phyloP scores from a whole-genome alignment of 768 basidiomycete species.

The Solioccasus polychromus region DNA sequence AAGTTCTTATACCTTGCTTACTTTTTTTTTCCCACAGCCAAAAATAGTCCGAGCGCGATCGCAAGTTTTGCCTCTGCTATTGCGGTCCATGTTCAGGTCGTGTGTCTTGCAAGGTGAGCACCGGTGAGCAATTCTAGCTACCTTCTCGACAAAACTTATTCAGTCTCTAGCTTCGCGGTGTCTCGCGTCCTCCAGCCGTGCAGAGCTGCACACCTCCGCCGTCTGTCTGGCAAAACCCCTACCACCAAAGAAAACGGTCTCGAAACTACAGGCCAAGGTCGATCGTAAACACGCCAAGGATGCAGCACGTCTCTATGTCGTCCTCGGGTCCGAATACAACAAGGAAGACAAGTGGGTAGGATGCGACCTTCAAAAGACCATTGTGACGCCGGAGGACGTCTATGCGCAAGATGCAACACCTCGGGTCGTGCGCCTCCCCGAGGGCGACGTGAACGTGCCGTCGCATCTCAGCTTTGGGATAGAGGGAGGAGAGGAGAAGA shows the following conservation, averaged over 20 bases:
- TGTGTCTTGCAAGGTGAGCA: conserved; percentile 21
- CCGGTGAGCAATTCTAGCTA: not conserved
- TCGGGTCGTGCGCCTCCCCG: conserved; percentile 26
- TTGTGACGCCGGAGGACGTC: conserved; percentile 57
- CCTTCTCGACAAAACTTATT: not conserved
- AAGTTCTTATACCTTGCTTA: conserved; percentile 24
- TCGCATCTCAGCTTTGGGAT: conserved; percentile 63
- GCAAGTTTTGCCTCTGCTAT: conserved; percentile 3
- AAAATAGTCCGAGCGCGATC: too few species aligned
- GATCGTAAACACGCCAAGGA: conserved; percentile 35
- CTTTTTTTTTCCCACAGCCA: conserved; percentile 37
- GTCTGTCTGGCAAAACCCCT: conserved; percentile 36
- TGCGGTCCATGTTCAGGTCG: conserved; percentile 28
- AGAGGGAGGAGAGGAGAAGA: conserved; percentile 46
- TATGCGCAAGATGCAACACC: conserved; percentile 17
- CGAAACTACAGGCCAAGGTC: conserved; percentile 48
- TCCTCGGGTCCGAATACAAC: conserved; percentile 68
- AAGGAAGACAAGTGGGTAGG: conserved; percentile 66
- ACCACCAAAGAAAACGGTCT: conserved; percentile 38
- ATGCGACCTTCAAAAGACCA: conserved; percentile 61
- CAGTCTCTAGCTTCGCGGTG: conserved; percentile 32
- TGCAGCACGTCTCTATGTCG: conserved; percentile 55
- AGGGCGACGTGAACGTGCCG: conserved; percentile 48
- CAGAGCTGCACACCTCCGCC: conserved; percentile 49
- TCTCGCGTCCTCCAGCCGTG: conserved; percentile 40